Evolutionary conservation across 139 green algal species (phyloP), one percentile per base, ranked within the genome.

Genomic region (Tetratostichococcus sp.): DNA sequence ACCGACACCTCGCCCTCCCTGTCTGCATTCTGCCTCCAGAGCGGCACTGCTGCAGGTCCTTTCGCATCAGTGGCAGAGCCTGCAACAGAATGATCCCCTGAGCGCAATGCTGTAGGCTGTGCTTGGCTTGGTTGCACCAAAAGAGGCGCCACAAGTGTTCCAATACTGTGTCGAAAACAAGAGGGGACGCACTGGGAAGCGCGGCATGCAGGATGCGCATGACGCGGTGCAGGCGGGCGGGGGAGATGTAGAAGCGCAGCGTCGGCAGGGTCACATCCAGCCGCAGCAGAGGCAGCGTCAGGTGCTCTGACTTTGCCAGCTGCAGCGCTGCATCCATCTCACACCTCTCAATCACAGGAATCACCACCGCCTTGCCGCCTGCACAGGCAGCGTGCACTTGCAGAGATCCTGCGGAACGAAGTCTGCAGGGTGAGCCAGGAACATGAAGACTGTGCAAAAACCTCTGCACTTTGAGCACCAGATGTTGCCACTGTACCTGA

Each of bases 181-280:
- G n/a, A n/a, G n/a, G n/a, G n/a, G n/a, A n/a, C 30, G 16, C 25
- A 85, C 74, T 71, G 67, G 79, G 78, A 31, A 86, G 26, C 1
- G 72, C 79, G 14, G 73, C 76, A 16, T 72, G 62, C 23, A 93
- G 28, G 26, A 91, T 81, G 26, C 71, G 65, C 85, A 92, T 83
- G 69, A 95, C 39, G 65, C 84, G 77, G 11, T 73, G 58, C 62
- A 91, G 77, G 31, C 91, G 80, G 23, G 79, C 84, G 2, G 91
- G 89, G 43, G 77, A 88, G 78, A 94, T 77, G 83, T 91, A 87
- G 72, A 96, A 91, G 65, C 82, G 77, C 71, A 96, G 74, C 2
- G 30, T 33, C 0, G 89, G 86, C 30, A 94, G 77, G 22, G 59
- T 67, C 66, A 88, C 75, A 70, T 79, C 79, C 66, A 88, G 57